phyloP scores from a whole-genome alignment of 106 monocot genomes.

The Narthecium ossifragum region DNA sequence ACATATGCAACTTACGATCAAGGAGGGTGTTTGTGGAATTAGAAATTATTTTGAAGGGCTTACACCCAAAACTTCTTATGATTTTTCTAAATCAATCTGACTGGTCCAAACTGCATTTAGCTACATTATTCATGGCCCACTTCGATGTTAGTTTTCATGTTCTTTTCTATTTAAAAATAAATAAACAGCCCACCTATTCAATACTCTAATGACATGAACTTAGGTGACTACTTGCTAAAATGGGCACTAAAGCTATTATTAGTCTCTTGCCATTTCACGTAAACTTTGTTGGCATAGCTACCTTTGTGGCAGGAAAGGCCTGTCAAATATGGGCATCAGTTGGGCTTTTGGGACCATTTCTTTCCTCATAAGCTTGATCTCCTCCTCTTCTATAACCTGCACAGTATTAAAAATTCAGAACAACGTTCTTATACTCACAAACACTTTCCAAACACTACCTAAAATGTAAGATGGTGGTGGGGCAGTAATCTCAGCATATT shows the following conservation, averaged over 20 bases:
- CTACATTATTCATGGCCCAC: too few relatives aligned
- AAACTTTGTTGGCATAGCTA: slow-evolving; percentile 4
- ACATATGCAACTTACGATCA: too few relatives aligned
- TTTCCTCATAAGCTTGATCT: slow-evolving; percentile 59
- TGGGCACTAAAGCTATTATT: neutral
- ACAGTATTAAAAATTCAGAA: neutral
- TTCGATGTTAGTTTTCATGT: too few relatives aligned
- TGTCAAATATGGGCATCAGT: slow-evolving; percentile 62
- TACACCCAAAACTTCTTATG: neutral
- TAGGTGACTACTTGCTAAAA: too few relatives aligned
- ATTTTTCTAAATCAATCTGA: neutral
- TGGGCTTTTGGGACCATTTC: slow-evolving; percentile 76
- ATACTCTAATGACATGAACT: neutral
- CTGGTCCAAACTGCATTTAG: too few relatives aligned
- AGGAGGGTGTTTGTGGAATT: too few relatives aligned
- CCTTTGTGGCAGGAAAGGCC: slow-evolving; percentile 62
- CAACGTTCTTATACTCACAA: too few relatives aligned
- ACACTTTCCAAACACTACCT: neutral
- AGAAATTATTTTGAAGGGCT: too few relatives aligned
- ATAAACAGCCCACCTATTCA: too few relatives aligned
- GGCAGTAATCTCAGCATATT: too few relatives aligned
- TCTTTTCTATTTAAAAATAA: too few relatives aligned
- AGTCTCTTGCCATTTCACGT: neutral
- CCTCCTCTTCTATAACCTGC: slow-evolving; percentile 63
- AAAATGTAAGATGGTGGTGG: neutral